A percentile compares a stretch with the other conserved stretches of the same genome.
Conservation (phyloP, 495 filamentous ascomycete genomes). For the Elasticomyces elasticus region DNA sequence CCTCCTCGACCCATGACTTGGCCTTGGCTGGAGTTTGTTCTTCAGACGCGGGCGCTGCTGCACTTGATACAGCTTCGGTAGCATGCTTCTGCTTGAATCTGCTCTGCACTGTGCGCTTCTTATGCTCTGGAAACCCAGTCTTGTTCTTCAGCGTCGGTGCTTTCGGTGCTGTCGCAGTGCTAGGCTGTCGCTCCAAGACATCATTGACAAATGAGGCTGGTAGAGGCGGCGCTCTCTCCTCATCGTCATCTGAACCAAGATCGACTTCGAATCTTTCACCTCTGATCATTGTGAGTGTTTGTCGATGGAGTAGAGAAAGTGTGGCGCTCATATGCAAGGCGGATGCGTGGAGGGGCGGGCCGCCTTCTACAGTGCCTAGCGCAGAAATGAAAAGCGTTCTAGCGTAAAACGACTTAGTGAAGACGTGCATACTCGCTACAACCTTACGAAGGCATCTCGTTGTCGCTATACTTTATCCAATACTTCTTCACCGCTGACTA, state of each 20-base stretch:
- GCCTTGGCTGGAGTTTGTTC: background rate
- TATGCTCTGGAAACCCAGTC: conserved; percentile 75
- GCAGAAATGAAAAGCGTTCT: too few species aligned
- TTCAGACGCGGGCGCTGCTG: background rate
- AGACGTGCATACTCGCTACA: too few species aligned
- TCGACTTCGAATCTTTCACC: conserved; percentile 22
- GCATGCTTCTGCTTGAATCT: conserved; percentile 66
- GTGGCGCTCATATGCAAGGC: too few species aligned
- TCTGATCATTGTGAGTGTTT: conserved; percentile 9
- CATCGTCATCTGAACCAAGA: conserved; percentile 10
- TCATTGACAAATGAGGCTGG: conserved; percentile 53
- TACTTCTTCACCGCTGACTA: too few species aligned
- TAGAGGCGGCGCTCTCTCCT: background rate
- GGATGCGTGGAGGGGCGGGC: too few species aligned
- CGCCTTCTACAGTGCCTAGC: too few species aligned
- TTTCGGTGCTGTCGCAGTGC: conserved; percentile 48
- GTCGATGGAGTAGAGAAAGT: too few species aligned
- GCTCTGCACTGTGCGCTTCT: conserved; percentile 60
- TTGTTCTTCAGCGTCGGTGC: conserved; percentile 50
- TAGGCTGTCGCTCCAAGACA: conserved; percentile 60
- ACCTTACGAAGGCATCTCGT: too few species aligned
- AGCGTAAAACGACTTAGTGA: too few species aligned
- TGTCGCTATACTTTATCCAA: too few species aligned
- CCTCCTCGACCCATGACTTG: conserved; percentile 36
- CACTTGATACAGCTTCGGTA: background rate